Evolutionary conservation across 441 rosid species (phyloP).

Genomic region (Manihot esculenta): DNA sequence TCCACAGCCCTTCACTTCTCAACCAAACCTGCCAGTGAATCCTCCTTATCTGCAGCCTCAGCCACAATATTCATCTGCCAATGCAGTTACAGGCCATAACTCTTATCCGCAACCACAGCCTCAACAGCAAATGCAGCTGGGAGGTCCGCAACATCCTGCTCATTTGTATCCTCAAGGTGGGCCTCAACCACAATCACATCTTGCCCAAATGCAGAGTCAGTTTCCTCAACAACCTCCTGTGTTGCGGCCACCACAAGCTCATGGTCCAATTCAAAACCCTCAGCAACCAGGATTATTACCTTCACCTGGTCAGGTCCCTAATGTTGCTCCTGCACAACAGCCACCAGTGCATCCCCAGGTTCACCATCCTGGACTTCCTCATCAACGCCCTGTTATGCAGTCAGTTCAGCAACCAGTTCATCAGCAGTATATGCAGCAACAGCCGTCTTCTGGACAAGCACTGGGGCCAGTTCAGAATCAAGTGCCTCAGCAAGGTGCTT

Average conservation of each 20-base stretch:
- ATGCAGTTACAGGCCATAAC: slow-evolving; percentile 59
- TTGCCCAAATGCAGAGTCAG: slow-evolving; percentile 45
- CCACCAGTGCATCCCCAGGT: slow-evolving; percentile 37
- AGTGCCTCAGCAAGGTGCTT: slow-evolving; percentile 40
- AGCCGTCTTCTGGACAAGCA: slow-evolving; percentile 47
- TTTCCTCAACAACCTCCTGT: slow-evolving; percentile 47
- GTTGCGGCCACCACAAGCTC: slow-evolving; percentile 44
- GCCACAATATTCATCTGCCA: slow-evolving; percentile 38
- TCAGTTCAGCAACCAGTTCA: slow-evolving; percentile 39
- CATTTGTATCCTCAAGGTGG: slow-evolving; percentile 41
- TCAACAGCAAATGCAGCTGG: slow-evolving; percentile 42
- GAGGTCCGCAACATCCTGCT: slow-evolving; percentile 40
- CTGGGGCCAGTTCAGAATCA: slow-evolving; percentile 41
- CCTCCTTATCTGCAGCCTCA: slow-evolving; percentile 39
- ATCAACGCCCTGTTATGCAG: slow-evolving; percentile 40
- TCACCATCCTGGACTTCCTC: slow-evolving; percentile 46
- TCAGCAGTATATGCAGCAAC: slow-evolving; percentile 48
- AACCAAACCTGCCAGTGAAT: slow-evolving; percentile 37
- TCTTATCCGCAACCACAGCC: slow-evolving; percentile 53
- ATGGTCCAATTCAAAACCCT: slow-evolving; percentile 35
- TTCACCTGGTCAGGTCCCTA: slow-evolving; percentile 34
- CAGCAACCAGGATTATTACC: slow-evolving; percentile 41
- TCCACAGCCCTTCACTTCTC: slow-evolving; percentile 35
- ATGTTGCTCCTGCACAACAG: slow-evolving; percentile 36
- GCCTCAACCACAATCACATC: slow-evolving; percentile 38